Percentiles rank a stretch among this genome's conserved stretches.
phyloP scores from a whole-genome alignment of 1,284 basidiomycete genomes.

The Bjerkandera adusta region DNA sequence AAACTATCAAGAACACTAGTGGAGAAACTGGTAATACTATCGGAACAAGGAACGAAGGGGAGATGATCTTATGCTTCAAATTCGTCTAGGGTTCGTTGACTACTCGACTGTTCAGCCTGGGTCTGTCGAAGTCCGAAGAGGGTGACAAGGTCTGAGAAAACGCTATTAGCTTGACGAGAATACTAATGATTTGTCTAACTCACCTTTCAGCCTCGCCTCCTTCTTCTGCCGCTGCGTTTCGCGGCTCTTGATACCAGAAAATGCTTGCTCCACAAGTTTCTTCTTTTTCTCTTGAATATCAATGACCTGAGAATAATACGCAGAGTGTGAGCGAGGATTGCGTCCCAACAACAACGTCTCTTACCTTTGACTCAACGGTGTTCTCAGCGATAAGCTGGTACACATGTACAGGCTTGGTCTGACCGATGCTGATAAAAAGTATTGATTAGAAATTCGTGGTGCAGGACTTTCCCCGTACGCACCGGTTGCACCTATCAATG shows the following conservation, averaged over 20 bases:
- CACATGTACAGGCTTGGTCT: slow-evolving; percentile 78
- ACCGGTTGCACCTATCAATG: slow-evolving; percentile 77
- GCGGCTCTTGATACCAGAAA: slow-evolving; percentile 70
- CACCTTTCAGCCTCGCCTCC: slow-evolving; percentile 74
- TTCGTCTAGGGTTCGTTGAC: slow-evolving; percentile 23
- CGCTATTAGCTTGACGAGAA: not conserved
- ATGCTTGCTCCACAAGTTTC: slow-evolving; percentile 72
- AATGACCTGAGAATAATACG: slow-evolving; percentile 52
- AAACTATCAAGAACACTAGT: too few relatives aligned
- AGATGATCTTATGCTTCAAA: slow-evolving; percentile 5
- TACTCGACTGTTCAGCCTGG: slow-evolving; percentile 1
- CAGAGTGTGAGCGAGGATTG: not conserved
- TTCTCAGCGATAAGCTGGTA: slow-evolving; percentile 88
- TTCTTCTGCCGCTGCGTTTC: slow-evolving; percentile 71
- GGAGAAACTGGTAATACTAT: too few relatives aligned
- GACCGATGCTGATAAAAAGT: slow-evolving; percentile 60
- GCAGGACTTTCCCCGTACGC: slow-evolving; percentile 21
- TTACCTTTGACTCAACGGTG: slow-evolving; percentile 81
- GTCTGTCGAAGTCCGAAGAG: slow-evolving; percentile 22
- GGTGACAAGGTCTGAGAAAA: slow-evolving; percentile 18
- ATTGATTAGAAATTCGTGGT: not conserved
- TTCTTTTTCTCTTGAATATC: slow-evolving; percentile 86
- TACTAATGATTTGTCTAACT: slow-evolving; percentile 10
- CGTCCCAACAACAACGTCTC: slow-evolving; percentile 5
- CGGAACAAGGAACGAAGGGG: too few relatives aligned